These are phyloP conservation scores for Vachellia pachyceras DNA, from an alignment of 306 rosid species.

Conservation along the genomic window DNA sequence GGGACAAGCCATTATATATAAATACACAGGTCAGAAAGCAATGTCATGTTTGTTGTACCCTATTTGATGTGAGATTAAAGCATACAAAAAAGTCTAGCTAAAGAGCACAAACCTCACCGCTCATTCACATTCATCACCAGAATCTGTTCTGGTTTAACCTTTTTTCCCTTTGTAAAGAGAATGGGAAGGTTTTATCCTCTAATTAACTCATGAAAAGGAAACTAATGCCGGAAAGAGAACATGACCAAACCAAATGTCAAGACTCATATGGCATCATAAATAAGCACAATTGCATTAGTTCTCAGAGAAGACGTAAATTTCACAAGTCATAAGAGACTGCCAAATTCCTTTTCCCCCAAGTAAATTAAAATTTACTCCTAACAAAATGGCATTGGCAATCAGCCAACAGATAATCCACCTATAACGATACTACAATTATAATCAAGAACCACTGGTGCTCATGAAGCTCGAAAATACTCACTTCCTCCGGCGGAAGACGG, in stretches of 20 bases:
- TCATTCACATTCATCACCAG: not conserved
- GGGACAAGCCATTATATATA: constrained; percentile 12
- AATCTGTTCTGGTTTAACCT: not conserved
- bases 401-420: constrained; percentile 19
- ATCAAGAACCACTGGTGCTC: not conserved
- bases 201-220: constrained; percentile 27
- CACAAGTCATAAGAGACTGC: constrained; percentile 15
- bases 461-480: constrained; percentile 53
- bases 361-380: not conserved
- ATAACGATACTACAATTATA: constrained; percentile 14
- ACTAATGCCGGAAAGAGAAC: not conserved
- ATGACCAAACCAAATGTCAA: not conserved
- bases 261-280: not conserved
- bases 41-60: not conserved
- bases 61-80: constrained; percentile 1
- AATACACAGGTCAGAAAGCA: constrained; percentile 9
- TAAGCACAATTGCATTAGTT: not conserved
- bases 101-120: not conserved
- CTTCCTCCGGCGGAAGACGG: constrained; percentile 89
- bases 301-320: constrained; percentile 9
- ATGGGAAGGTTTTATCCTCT: not conserved
- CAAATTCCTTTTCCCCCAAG: not conserved
- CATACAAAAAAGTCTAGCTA: not conserved
- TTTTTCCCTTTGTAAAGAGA: not conserved
- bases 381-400: constrained; percentile 1